Conservation (phyloP, 306 rosid genomes). For the Prunus davidiana region DNA sequence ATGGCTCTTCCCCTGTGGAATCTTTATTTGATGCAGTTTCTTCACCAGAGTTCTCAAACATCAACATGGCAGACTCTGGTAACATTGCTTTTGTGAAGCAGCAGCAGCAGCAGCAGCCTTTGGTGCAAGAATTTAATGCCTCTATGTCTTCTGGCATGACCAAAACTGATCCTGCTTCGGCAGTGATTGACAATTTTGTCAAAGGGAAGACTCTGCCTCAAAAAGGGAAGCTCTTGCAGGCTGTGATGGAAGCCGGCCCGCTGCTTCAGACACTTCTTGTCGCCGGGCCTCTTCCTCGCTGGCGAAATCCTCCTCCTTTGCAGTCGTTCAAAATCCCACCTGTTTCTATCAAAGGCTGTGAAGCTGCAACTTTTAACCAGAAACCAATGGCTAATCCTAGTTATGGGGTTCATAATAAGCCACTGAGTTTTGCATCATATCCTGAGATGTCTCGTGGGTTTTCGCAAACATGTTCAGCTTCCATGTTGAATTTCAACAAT, state of each 20-base stretch:
- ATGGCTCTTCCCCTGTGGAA: slow-evolving; percentile 61
- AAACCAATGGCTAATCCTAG: slow-evolving; percentile 12
- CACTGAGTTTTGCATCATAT: slow-evolving; percentile 18
- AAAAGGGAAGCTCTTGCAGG: slow-evolving; percentile 57
- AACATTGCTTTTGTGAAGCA: slow-evolving; percentile 30
- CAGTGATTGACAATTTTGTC: slow-evolving; percentile 36
- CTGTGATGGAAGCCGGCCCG: slow-evolving; percentile 70
- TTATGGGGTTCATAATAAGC: slow-evolving; percentile 4
- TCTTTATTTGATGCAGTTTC: slow-evolving; percentile 65
- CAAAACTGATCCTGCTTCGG: slow-evolving; percentile 34
- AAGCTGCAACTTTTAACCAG: background rate
- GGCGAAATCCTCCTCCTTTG: slow-evolving; percentile 74
- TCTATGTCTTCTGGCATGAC: slow-evolving; percentile 15
- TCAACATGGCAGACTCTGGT: slow-evolving; percentile 52
- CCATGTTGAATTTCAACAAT: slow-evolving; percentile 44
- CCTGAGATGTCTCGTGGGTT: slow-evolving; percentile 21
- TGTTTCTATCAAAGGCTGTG: slow-evolving; percentile 30
- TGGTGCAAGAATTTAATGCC: slow-evolving; percentile 24
- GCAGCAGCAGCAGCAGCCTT: slow-evolving; percentile 3
- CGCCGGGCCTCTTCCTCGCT: slow-evolving; percentile 70
- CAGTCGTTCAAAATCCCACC: slow-evolving; percentile 52
- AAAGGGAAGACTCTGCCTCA: slow-evolving; percentile 52
- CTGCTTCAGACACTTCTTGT: slow-evolving; percentile 53
- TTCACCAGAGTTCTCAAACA: slow-evolving; percentile 56
- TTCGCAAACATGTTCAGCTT: slow-evolving; percentile 56